phyloP scores from a whole-genome alignment of 805 yeast species.

The Grigorovia jiainica region DNA sequence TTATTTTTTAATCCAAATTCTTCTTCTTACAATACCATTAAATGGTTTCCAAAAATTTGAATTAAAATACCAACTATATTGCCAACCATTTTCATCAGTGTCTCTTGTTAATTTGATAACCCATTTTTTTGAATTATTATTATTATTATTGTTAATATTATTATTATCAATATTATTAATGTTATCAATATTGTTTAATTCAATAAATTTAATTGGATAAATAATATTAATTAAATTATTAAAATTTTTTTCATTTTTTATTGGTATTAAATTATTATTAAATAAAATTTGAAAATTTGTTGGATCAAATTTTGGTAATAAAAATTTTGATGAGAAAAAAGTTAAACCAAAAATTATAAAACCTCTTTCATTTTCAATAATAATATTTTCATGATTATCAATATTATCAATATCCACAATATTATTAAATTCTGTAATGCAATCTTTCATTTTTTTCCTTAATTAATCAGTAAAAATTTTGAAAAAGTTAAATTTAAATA shows the following conservation, averaged over 20 bases:
- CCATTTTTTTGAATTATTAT: constrained; percentile 36
- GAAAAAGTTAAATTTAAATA: too few relatives aligned
- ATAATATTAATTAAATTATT: constrained; percentile 2
- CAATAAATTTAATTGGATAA: background rate
- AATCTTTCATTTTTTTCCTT: too few relatives aligned
- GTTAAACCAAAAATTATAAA: constrained; percentile 43
- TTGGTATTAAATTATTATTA: constrained; percentile 3
- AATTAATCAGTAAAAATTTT: too few relatives aligned
- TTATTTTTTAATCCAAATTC: constrained; percentile 47
- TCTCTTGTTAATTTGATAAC: constrained; percentile 58
- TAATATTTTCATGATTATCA: constrained; percentile 28
- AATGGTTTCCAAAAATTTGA: constrained; percentile 54
- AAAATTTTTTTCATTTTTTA: background rate
- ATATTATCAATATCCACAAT: too few relatives aligned
- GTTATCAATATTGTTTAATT: background rate
- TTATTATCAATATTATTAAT: constrained; percentile 8
- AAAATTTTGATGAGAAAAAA: constrained; percentile 36
- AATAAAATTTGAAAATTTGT: constrained; percentile 23
- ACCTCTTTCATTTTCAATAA: constrained; percentile 50
- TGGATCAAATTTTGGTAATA: constrained; percentile 43
- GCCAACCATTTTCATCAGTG: constrained; percentile 83
- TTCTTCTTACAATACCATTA: constrained; percentile 53
- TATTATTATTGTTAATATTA: constrained; percentile 1
- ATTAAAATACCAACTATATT: constrained; percentile 45
- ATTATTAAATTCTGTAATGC: too few relatives aligned